Percentiles rank a stretch among this genome's conserved stretches.
Evolutionary conservation across 345 rosid species (phyloP).

Genomic region (Aegle marmelos): DNA sequence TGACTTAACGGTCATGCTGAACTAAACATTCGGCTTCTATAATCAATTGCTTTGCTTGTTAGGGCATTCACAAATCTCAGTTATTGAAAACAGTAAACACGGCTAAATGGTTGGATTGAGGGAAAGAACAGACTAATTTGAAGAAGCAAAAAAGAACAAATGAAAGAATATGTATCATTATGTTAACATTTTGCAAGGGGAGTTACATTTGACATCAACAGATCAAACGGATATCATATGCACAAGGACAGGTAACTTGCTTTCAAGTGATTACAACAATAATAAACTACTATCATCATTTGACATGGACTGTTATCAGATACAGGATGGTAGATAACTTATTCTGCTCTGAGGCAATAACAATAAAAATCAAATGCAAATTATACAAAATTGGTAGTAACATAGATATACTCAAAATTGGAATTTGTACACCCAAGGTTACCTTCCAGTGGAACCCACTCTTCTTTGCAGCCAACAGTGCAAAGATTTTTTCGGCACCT

Average conservation of each 20-base stretch:
- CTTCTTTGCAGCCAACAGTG: slow-evolving; percentile 57
- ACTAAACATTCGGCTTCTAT: not conserved
- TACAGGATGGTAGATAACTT: not conserved
- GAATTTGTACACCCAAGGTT: slow-evolving; percentile 23
- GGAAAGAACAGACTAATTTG: not conserved
- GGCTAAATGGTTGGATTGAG: not conserved
- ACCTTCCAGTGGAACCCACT: slow-evolving; percentile 25
- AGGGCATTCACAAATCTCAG: not conserved
- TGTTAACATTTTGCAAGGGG: not conserved
- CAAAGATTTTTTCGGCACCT: slow-evolving; percentile 65
- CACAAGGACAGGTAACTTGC: not conserved
- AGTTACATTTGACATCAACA: not conserved
- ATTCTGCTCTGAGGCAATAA: not conserved
- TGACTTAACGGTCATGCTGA: not conserved
- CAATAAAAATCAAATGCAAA: not conserved
- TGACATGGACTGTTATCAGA: not conserved
- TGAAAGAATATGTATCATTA: not conserved
- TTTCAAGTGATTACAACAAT: not conserved
- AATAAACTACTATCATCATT: not conserved
- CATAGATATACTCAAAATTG: slow-evolving; percentile 9
- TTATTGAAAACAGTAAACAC: not conserved
- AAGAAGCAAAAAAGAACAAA: not conserved
- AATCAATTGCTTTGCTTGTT: not conserved
- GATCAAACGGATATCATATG: not conserved
- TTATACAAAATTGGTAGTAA: not conserved